Percentiles rank a stretch among this genome's conserved stretches.
These are phyloP conservation scores for Podospora bellae-mahoneyi DNA, from an alignment of 495 filamentous ascomycete species.

Conservation along the genomic window DNA sequence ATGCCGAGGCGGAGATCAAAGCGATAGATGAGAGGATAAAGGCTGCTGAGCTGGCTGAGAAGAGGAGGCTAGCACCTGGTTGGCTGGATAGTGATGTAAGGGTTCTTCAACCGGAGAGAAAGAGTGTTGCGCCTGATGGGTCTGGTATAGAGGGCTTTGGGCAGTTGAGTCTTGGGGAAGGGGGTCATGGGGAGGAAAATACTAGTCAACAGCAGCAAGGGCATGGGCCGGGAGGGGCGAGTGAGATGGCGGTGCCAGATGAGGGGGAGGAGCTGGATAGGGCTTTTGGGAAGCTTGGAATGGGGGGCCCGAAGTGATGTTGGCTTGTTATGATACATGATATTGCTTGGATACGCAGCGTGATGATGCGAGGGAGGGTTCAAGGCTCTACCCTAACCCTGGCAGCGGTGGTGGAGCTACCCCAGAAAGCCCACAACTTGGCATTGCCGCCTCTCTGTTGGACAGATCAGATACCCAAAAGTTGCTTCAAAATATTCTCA, in stretches of 20 bases:
- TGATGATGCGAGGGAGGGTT: neutral
- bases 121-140: conserved; percentile 10
- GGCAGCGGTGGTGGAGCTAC: neutral
- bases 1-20: conserved; percentile 61
- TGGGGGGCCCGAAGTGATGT: conserved; percentile 18
- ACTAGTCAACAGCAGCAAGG: conserved; percentile 25
- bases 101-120: conserved; percentile 70
- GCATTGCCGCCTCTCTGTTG: neutral
- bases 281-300: conserved; percentile 72
- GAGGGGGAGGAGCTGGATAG: conserved; percentile 82
- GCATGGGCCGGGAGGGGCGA: conserved; percentile 37
- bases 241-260: conserved; percentile 49
- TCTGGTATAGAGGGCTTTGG: neutral
- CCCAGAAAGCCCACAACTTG: neutral
- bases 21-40: conserved; percentile 68
- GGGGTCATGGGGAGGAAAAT: conserved; percentile 22
- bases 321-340: neutral
- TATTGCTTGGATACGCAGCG: neutral
- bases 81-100: conserved; percentile 90
- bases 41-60: conserved; percentile 84
- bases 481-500: neutral
- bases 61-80: conserved; percentile 83
- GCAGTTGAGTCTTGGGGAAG: neutral
- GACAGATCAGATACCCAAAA: neutral
- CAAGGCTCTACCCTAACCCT: neutral